Evolutionary conservation across 176 grass and related monocot species (phyloP), one percentile per base, ranked within the genome.

Genomic region (Ensete glaucum): DNA sequence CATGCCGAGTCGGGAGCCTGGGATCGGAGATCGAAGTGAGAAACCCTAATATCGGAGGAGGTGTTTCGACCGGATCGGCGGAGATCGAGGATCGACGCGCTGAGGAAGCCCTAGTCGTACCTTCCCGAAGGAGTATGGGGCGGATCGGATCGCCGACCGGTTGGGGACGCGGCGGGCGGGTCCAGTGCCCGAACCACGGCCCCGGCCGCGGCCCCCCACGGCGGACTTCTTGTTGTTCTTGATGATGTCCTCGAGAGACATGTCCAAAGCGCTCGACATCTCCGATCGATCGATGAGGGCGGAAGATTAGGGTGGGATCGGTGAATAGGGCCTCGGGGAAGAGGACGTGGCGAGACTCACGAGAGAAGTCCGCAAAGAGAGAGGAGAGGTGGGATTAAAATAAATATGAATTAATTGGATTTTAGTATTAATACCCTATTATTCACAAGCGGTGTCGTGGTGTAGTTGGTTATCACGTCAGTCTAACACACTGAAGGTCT

Each of bases 381-480:
- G 2, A 1, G 21, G 55, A 16, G 16, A 16, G 54, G 11, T 17
- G 57, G 54, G 73, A 25, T 29, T 29, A 29, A 29, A 27, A 27
- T 27, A 57, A 56, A 57, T 57, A n/a, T n/a, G n/a, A n/a, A n/a
- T n/a, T n/a, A n/a, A n/a, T n/a, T n/a, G n/a, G n/a, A n/a, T n/a
- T n/a, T n/a, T n/a, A n/a, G n/a, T n/a, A n/a, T n/a, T n/a, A n/a
- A n/a, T n/a, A n/a, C n/a, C n/a, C n/a, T n/a, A n/a, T n/a, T 23
- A 23, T 23, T 23, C 0, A 23, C 22, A 23, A 0, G 22, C 22
- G 87, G 89, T 92, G 80, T 96, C 85, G 89, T 96, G 89, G 89
- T 96, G 92, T 96, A 96, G 89, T 96, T 96, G 90, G 90, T 96
- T 90, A 92, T 96, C 92, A 96, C 92, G 92, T 92, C 92, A 96